Conservation (phyloP, 1,284 basidiomycete species). For the Ceratorhiza oryzae-sativae region DNA sequence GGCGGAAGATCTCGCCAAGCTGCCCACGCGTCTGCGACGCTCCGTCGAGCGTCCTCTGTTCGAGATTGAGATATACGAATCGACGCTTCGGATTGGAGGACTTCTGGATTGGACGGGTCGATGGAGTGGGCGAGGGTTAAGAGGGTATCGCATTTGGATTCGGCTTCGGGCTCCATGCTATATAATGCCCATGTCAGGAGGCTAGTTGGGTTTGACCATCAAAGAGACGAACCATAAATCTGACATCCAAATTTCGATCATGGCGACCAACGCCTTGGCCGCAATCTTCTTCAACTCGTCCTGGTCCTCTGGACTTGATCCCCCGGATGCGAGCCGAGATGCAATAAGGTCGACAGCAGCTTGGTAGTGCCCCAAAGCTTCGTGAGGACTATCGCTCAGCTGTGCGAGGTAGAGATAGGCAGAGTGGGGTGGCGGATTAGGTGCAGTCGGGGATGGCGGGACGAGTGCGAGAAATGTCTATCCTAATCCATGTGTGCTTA, state of each 20-base stretch:
- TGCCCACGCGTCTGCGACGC: slow-evolving; percentile 73
- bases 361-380: slow-evolving; percentile 82
- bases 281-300: slow-evolving; percentile 74
- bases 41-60: slow-evolving; percentile 78
- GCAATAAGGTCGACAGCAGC: slow-evolving; percentile 79
- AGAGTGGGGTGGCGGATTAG: slow-evolving; percentile 72
- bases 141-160: slow-evolving; percentile 80
- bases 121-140: slow-evolving; percentile 75
- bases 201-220: neutral
- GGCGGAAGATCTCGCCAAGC: slow-evolving; percentile 77
- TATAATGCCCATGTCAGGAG: too few species aligned
- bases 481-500: slow-evolving; percentile 22
- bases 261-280: slow-evolving; percentile 84
- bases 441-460: slow-evolving; percentile 64
- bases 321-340: slow-evolving; percentile 63
- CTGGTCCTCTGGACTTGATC: slow-evolving; percentile 56
- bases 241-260: slow-evolving; percentile 97
- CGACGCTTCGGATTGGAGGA: slow-evolving; percentile 82
- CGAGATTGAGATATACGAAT: slow-evolving; percentile 89
- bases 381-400: slow-evolving; percentile 75
- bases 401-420: slow-evolving; percentile 93
- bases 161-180: slow-evolving; percentile 82
- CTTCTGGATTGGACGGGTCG: slow-evolving; percentile 80
- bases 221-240: slow-evolving; percentile 80
- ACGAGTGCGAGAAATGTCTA: slow-evolving; percentile 73